These are phyloP conservation scores for Cyclotella sp. DNA, from an alignment of 108 stramenopile genomes.

Conservation along the genomic window DNA sequence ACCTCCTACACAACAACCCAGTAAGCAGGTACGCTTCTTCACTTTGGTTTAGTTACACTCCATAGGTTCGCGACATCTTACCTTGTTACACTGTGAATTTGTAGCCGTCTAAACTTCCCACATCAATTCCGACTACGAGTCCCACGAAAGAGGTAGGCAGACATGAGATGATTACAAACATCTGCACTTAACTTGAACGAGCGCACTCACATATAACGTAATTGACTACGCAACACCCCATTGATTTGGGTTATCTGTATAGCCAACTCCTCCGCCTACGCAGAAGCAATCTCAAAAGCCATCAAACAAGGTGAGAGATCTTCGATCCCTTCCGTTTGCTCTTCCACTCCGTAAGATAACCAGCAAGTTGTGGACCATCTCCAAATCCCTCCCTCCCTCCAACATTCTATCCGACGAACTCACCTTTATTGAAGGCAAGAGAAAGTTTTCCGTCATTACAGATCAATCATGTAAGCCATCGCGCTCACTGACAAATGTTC, in stretches of 20 bases:
- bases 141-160: background rate
- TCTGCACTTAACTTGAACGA: background rate
- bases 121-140: background rate
- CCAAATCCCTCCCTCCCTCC: background rate
- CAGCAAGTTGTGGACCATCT: background rate
- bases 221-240: no score
- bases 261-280: constrained; percentile 6
- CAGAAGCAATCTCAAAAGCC: background rate
- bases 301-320: constrained; percentile 5
- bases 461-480: constrained; percentile 2
- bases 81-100: no score
- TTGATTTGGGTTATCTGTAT: no score
- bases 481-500: background rate
- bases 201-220: no score
- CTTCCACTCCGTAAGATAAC: background rate
- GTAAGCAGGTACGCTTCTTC: no score
- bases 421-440: background rate
- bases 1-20: background rate
- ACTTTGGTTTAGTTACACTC: no score
- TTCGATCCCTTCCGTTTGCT: background rate
- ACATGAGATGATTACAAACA: background rate
- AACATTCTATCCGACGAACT: background rate
- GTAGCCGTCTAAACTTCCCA: background rate
- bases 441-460: background rate
- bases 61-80: no score